Conservation (phyloP, 2,329 filamentous ascomycete genomes). For the Chaetothyriales sp. region DNA sequence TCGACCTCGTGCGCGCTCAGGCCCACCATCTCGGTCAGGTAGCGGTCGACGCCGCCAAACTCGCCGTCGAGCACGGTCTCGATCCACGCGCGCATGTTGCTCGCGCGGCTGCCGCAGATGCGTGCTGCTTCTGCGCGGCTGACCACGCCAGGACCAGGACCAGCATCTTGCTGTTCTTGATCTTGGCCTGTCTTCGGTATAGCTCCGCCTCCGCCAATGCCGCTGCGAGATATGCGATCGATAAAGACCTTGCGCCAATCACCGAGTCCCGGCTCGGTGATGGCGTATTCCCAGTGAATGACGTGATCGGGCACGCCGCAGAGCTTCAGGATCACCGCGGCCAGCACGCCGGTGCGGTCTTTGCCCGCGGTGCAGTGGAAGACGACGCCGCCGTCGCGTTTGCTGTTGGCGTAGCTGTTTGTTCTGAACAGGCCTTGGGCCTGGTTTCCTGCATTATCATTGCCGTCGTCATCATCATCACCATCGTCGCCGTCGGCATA, state of each 20-base stretch:
- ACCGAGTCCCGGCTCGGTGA: conserved; percentile 50
- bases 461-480: conserved; percentile 12
- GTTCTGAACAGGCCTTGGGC: neutral
- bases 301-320: conserved; percentile 46
- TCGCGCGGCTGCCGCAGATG: conserved; percentile 14
- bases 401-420: neutral
- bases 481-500: neutral
- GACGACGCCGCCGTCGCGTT: conserved; percentile 37
- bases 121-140: conserved; percentile 14
- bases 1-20: conserved; percentile 14
- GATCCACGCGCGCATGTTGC: conserved; percentile 17
- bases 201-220: conserved; percentile 3
- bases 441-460: conserved; percentile 6
- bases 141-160: conserved; percentile 1
- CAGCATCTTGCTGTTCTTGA: neutral
- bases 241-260: conserved; percentile 16
- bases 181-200: neutral
- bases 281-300: conserved; percentile 54
- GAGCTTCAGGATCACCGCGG: conserved; percentile 51
- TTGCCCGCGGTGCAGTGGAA: conserved; percentile 68
- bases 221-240: conserved; percentile 11
- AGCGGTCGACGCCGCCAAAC: conserved; percentile 15
- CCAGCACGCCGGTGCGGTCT: conserved; percentile 59
- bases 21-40: conserved; percentile 13
- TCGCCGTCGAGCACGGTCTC: conserved; percentile 13